Evolutionary conservation across 225 moss, liverwort and hornwort species (phyloP), one percentile per base, ranked within the genome.

Genomic region (Ulota crispa): DNA sequence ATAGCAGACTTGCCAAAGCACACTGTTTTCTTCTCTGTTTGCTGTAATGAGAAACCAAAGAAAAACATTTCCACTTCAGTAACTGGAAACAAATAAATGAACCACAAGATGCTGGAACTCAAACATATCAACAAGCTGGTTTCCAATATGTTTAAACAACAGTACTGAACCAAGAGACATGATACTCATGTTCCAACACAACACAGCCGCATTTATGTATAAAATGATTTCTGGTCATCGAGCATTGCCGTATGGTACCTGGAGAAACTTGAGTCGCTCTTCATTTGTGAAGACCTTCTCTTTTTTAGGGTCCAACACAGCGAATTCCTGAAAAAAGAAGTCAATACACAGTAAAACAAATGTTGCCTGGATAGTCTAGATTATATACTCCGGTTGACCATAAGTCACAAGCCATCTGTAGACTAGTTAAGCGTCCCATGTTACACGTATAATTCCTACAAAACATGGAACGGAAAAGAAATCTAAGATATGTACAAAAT

Each of bases 1-100:
- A 99, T 99, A 80, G 96, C 99, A 34, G 99, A 99, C 81, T 90
- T 94, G 72, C 99, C 99, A 79, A 99, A 99, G 71, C 92, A 91
- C 24, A 99, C 99, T 41, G 96, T 93, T 57, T 87, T 91, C 68
- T 89, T 89, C 88, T 99, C 99, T n/a, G 89, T 96, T 90, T 82
- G 77, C 99, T 99, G 92, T 54, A 55, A 70, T 67, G 8, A 64
- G 19, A 61, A 69, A 70, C 34, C 32, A 50, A 28, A 77, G 21
- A 43, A 68, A 0, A 57, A 10, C 2, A 63, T 39, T 16, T 27
- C 19, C 66, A 74, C 57, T 62, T 88, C 61, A 86, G 70, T 47
- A 43, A 85, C 68, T 28, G 32, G 73, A 76, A 77, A 85, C 30
- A 45, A 41, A 24, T 39, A 30, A 75, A 64, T 57, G 2, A 16